phyloP scores from a whole-genome alignment of 495 filamentous ascomycete species.

The Penicillium herquei region DNA sequence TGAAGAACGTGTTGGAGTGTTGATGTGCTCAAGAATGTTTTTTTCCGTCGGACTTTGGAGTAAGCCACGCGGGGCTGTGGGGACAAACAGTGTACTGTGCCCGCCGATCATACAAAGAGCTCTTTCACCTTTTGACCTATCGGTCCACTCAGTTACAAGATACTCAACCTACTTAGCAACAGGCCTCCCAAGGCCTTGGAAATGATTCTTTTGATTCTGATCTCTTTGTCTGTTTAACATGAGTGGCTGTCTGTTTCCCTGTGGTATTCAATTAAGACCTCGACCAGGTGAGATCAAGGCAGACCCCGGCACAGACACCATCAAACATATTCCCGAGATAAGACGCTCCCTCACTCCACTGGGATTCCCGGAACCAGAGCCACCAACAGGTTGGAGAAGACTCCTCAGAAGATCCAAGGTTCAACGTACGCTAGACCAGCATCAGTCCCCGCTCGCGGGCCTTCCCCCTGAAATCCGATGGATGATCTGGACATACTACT shows the following conservation, averaged over 20 bases:
- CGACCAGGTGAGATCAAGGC: neutral
- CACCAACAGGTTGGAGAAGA: neutral
- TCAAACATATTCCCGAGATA: neutral
- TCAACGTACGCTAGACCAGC: neutral
- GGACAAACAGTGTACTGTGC: neutral
- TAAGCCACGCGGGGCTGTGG: conserved; percentile 2
- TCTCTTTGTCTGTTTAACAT: neutral
- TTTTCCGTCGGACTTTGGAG: neutral
- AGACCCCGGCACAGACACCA: neutral
- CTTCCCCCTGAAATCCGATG: neutral
- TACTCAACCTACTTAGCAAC: neutral
- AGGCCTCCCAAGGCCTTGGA: neutral
- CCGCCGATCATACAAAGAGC: neutral
- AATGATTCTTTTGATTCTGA: neutral
- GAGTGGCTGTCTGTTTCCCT: neutral
- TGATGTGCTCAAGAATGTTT: neutral
- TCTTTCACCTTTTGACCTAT: neutral
- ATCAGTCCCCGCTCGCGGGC: neutral
- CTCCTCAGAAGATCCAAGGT: neutral
- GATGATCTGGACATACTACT: neutral
- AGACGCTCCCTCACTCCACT: neutral
- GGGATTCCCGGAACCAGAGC: neutral
- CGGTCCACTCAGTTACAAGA: neutral
- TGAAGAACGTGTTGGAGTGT: neutral
- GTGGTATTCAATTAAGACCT: neutral